Evolutionary conservation across 106 monocot genomes (phyloP), one percentile per base, ranked within the genome.

Genomic region (Dendrobium huoshanense): DNA sequence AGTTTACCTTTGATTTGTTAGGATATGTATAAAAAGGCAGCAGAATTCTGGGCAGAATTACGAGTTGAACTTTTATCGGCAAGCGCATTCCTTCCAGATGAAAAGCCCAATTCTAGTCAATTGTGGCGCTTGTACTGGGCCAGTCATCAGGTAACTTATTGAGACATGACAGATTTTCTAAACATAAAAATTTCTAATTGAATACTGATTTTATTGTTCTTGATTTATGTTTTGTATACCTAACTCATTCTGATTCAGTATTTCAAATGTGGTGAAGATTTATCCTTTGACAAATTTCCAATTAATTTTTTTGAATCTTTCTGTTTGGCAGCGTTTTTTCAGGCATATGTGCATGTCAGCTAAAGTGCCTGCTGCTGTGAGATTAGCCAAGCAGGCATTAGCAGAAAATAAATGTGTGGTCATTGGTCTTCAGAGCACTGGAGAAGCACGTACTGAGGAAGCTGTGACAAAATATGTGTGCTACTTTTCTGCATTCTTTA

Each of bases 271-370:
- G 47, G 9, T 47, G 64, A 64, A 7, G n/a, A 64, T 51, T 51
- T 24, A 64, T 64, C 40, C 33, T 72, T 37, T 40, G 15, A 73
- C 17, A 41, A 19, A 24, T 67, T 27, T 67, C 27, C 5, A 67
- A 67, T 25, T 75, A 43, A 78, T 47, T 77, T 47, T 77, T 73
- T 64, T 67, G 24, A 45, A 15, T 67, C 20, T 76, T 79, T 82
- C 20, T 22, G 67, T 43, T 86, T 75, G 80, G 45, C 94, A 99
- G 98, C 92, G 98, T 5, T 99, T 99, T 79, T 99, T 99, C 78
- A 84, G 93, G 77, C 93, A 95, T 77, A 90, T 99, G 86, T 99
- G 98, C 55, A 99, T 99, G 98, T 91, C 98, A 68, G 98, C 98
- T 82, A 99, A 99, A 79, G 98, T 99, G 56, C 98, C 94, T 86